A percentile compares a stretch with the other conserved stretches of the same genome.
Evolutionary conservation across 23 red algal species (phyloP).

Genomic region (Agarophyton chilense): DNA sequence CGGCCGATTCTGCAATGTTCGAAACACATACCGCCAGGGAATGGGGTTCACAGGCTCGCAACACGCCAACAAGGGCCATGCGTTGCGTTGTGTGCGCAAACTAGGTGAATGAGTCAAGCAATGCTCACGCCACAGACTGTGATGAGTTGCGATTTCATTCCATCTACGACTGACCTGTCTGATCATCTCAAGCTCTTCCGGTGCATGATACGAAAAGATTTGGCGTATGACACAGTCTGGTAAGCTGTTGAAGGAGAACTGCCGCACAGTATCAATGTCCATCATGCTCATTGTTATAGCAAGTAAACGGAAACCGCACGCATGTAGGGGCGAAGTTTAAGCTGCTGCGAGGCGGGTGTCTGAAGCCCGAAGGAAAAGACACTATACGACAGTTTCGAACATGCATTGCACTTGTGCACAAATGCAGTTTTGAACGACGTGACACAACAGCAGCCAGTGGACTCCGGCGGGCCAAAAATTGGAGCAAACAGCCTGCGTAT

Average conservation of each 20-base stretch:
- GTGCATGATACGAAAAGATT: background rate
- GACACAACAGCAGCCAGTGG: background rate
- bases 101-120: slow-evolving; percentile 6
- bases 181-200: background rate
- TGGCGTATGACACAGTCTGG: slow-evolving; percentile 4
- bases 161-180: background rate
- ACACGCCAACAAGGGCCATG: slow-evolving; percentile 8
- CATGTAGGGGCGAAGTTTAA: background rate
- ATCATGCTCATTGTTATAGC: background rate
- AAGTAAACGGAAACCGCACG: background rate
- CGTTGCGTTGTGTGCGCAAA: slow-evolving; percentile 3
- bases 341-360: no score
- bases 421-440: background rate
- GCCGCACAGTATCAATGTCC: background rate
- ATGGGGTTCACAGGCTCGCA: background rate
- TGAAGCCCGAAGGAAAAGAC: no score
- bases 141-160: background rate
- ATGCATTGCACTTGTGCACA: background rate
- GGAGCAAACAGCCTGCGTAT: background rate
- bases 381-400: no score
- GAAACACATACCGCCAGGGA: background rate
- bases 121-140: slow-evolving; percentile 3
- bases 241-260: background rate
- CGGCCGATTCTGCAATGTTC: slow-evolving; percentile 17
- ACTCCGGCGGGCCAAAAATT: background rate